These are phyloP conservation scores for Diaporthe australafricana DNA, from an alignment of 2,329 filamentous ascomycete species.

Conservation along the genomic window DNA sequence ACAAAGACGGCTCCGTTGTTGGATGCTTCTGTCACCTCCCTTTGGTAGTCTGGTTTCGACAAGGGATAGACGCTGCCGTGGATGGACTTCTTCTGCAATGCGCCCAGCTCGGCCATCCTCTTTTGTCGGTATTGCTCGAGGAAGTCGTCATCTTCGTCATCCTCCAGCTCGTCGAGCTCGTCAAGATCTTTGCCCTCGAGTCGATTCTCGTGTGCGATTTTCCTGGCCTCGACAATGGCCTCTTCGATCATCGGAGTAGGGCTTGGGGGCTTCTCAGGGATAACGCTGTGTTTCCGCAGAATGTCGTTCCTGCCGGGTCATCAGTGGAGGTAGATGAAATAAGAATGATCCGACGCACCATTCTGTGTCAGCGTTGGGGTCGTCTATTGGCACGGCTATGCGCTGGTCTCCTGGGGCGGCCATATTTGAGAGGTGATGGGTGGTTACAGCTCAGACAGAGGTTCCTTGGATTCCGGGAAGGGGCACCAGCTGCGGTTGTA, in stretches of 20 bases:
- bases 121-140: conserved; percentile 89
- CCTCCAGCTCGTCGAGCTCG: conserved; percentile 92
- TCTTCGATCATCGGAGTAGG: conserved; percentile 97
- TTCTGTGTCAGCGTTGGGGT: conserved; percentile 98
- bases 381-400: conserved; percentile 86
- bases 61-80: conserved; percentile 94
- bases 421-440: conserved; percentile 54
- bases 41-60: conserved; percentile 92
- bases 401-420: conserved; percentile 72
- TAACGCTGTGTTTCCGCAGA: conserved; percentile 93
- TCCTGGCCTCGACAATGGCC: conserved; percentile 84
- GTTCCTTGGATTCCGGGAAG: background rate
- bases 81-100: conserved; percentile 79
- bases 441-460: background rate
- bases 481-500: background rate
- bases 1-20: conserved; percentile 77
- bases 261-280: conserved; percentile 96
- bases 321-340: background rate
- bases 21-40: conserved; percentile 92
- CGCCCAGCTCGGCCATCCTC: conserved; percentile 84
- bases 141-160: conserved; percentile 94
- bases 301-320: conserved; percentile 88
- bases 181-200: conserved; percentile 95
- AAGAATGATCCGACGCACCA: conserved; percentile 68
- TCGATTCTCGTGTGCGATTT: conserved; percentile 89